These are phyloP conservation scores for Paramecium pentaurelia DNA, from an alignment of 73 alveolate genomes.

Conservation along the genomic window DNA sequence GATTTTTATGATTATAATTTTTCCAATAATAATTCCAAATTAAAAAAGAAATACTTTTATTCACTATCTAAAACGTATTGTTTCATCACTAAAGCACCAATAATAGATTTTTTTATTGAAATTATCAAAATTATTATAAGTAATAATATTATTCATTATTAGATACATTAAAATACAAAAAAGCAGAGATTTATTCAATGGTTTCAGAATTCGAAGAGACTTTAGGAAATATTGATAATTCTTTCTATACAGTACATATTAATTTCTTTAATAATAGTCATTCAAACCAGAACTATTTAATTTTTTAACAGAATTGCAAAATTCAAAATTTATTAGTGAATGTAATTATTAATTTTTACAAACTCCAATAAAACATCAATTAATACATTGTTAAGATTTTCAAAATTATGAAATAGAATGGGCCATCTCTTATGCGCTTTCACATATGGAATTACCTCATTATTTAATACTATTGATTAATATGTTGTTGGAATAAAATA, in stretches of 20 bases:
- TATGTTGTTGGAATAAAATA: background rate
- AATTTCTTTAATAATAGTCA: background rate
- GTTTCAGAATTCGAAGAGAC: conserved; percentile 4
- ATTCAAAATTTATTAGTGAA: background rate
- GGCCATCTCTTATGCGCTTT: background rate
- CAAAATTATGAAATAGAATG: conserved; percentile 21
- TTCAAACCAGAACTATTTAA: conserved; percentile 28
- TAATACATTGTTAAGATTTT: background rate
- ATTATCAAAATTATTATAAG: background rate
- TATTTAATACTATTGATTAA: background rate
- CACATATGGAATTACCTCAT: background rate
- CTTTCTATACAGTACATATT: background rate
- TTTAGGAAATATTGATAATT: background rate
- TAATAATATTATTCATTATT: background rate
- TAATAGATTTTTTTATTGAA: conserved; percentile 15
- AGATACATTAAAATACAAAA: conserved; percentile 29
- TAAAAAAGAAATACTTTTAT: background rate
- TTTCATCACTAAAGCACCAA: conserved; percentile 15
- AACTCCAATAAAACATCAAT: background rate
- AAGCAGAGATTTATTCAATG: conserved; percentile 39
- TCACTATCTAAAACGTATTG: conserved; percentile 19
- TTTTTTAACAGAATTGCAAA: background rate
- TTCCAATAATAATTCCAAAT: background rate
- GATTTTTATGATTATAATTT: conserved; percentile 37
- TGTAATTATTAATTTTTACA: background rate